These are phyloP conservation scores for Bonia amplexicaulis DNA, from an alignment of 176 grass and related monocot genomes.

Conservation along the genomic window DNA sequence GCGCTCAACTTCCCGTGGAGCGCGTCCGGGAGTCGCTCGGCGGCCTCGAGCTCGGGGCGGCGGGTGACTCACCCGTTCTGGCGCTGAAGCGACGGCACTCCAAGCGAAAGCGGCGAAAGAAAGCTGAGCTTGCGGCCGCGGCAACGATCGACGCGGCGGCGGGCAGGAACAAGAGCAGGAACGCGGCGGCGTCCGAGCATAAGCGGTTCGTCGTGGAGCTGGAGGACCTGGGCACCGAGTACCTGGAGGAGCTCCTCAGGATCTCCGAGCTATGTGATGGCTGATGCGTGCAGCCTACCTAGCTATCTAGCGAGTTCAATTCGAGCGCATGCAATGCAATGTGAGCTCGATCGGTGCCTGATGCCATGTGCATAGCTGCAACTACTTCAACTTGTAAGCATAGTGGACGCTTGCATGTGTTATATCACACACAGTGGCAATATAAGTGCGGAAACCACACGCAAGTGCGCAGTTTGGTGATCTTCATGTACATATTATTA, in stretches of 20 bases:
- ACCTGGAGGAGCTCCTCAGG: constrained; percentile 24
- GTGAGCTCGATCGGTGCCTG: neutral
- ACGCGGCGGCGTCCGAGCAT: neutral
- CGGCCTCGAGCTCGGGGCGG: neutral
- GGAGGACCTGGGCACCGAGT: constrained; percentile 22
- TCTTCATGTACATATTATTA: neutral
- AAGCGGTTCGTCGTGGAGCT: constrained; percentile 24
- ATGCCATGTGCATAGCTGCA: neutral
- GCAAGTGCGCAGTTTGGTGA: neutral
- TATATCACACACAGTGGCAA: neutral
- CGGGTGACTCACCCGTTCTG: neutral
- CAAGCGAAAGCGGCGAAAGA: constrained; percentile 22
- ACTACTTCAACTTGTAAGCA: neutral
- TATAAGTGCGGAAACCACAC: neutral
- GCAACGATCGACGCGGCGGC: neutral
- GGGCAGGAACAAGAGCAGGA: neutral
- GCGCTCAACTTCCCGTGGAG: constrained; percentile 28
- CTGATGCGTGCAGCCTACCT: neutral
- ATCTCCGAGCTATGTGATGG: constrained; percentile 9
- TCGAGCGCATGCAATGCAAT: neutral
- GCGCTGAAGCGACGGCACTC: constrained; percentile 29
- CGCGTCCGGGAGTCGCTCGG: constrained; percentile 25
- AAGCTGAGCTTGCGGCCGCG: neutral
- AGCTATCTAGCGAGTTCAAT: neutral
- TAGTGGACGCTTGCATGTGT: neutral